Conservation (phyloP, 169 alveolate species). For the Besnoitia besnoiti region DNA sequence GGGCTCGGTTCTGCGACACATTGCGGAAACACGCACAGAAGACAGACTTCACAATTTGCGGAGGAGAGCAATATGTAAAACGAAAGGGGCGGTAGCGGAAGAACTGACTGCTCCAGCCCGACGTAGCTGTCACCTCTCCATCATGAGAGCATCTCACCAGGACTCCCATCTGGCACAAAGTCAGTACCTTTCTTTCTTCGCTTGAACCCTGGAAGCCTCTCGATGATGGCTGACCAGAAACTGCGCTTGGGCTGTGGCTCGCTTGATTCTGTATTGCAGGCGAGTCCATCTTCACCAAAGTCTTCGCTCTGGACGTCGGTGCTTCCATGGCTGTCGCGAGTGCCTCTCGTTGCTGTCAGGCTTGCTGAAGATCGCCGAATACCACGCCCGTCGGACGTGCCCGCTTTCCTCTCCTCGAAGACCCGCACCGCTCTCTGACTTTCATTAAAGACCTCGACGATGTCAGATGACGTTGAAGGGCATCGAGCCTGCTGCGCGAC, state of each 20-base stretch:
- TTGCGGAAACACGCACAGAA: neutral
- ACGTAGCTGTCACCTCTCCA: too few relatives aligned
- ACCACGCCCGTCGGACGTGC: neutral
- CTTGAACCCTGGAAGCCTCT: neutral
- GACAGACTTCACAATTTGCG: neutral
- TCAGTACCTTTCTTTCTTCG: neutral
- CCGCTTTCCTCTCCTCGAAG: neutral
- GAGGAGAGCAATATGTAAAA: neutral
- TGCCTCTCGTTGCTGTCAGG: neutral
- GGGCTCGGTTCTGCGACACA: neutral
- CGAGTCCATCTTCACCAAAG: neutral
- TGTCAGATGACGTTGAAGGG: neutral
- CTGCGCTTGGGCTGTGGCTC: neutral
- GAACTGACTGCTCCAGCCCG: too few relatives aligned
- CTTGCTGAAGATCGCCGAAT: neutral
- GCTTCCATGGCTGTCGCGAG: neutral
- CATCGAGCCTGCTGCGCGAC: neutral
- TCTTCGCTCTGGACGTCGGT: neutral
- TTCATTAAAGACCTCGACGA: neutral
- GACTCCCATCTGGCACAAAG: too few relatives aligned
- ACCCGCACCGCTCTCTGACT: neutral
- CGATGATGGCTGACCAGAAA: conserved; percentile 2
- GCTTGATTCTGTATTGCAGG: neutral
- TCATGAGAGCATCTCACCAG: too few relatives aligned
- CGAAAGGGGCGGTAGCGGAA: too few relatives aligned